A percentile compares a stretch with the other conserved stretches of the same genome.
phyloP scores from a whole-genome alignment of 148 eudicot genomes.

The Chenopodium quinoa region DNA sequence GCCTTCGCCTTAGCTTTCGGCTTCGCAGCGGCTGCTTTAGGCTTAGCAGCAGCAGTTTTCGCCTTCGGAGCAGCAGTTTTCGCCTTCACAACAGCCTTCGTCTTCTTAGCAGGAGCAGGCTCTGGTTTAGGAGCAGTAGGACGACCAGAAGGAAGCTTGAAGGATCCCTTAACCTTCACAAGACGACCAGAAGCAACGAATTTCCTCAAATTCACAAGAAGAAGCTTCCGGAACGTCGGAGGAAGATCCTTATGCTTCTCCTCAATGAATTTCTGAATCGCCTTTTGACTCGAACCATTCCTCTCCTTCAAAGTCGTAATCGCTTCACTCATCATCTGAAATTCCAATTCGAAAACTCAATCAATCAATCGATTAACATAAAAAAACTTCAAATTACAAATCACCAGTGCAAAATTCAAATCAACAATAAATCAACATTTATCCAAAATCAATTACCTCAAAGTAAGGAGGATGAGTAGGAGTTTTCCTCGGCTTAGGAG shows the following conservation, averaged over 20 bases:
- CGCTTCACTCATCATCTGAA: conserved; percentile 52
- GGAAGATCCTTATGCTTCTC: conserved; percentile 61
- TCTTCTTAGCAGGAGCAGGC: conserved; percentile 24
- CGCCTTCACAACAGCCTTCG: conserved; percentile 23
- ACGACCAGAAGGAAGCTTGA: conserved; percentile 39
- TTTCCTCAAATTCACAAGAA: conserved; percentile 39
- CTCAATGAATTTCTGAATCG: conserved; percentile 55
- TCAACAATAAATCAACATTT: background rate
- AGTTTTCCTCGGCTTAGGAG: conserved; percentile 22
- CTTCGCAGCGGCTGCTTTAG: conserved; percentile 38
- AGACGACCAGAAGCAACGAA: conserved; percentile 37
- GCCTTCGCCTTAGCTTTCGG: conserved; percentile 40
- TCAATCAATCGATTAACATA: conserved; percentile 8
- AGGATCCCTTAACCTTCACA: conserved; percentile 48
- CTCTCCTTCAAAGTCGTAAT: conserved; percentile 57
- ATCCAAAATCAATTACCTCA: conserved; percentile 29
- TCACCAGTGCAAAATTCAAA: background rate
- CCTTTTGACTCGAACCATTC: conserved; percentile 64
- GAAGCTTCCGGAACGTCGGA: conserved; percentile 49
- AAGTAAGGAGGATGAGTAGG: conserved; percentile 52
- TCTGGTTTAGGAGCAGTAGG: conserved; percentile 25
- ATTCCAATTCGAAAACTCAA: background rate
- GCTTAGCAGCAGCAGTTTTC: conserved; percentile 38
- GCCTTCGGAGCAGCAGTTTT: conserved; percentile 28
- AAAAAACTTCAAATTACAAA: background rate